These are phyloP conservation scores for Exserohilum turcica DNA, from an alignment of 2,329 filamentous ascomycete species.

Conservation along the genomic window DNA sequence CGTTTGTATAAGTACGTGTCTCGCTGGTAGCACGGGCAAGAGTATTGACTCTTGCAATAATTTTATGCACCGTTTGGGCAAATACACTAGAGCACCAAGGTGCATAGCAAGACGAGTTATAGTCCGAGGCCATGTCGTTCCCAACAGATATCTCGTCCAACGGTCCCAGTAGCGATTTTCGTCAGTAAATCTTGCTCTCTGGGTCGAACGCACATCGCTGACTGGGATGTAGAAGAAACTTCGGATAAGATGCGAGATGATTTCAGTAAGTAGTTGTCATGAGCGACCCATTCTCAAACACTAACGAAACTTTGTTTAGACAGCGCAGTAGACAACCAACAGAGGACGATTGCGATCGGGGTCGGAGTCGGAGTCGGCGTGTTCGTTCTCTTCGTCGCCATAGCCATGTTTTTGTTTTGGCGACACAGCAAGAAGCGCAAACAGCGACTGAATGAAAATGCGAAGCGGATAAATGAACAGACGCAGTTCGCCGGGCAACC, in stretches of 20 bases:
- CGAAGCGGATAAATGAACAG: slow-evolving; percentile 7
- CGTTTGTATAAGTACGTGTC: too few species aligned
- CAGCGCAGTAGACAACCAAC: not conserved
- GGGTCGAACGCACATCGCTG: too few species aligned
- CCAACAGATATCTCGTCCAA: too few species aligned
- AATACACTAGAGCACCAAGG: too few species aligned
- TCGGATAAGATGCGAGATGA: not conserved
- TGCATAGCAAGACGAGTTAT: too few species aligned
- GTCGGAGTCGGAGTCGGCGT: slow-evolving; percentile 3
- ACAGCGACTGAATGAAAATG: slow-evolving; percentile 4
- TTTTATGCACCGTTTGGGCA: too few species aligned
- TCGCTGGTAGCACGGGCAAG: too few species aligned
- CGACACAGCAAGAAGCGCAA: slow-evolving; percentile 6
- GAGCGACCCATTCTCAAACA: not conserved
- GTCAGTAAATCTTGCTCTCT: too few species aligned
- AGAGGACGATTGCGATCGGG: slow-evolving; percentile 1
- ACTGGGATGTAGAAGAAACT: too few species aligned
- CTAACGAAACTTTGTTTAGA: not conserved
- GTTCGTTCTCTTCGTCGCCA: slow-evolving; percentile 2
- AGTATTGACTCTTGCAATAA: too few species aligned
- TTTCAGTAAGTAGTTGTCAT: not conserved
- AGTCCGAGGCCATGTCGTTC: too few species aligned
- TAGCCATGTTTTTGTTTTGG: slow-evolving; percentile 1
- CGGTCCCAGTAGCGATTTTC: too few species aligned
- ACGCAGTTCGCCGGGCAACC: not conserved